Base-by-base conservation (phyloP, 352 stramenopile species). In the Phytophthora boehmeriae region DNA sequence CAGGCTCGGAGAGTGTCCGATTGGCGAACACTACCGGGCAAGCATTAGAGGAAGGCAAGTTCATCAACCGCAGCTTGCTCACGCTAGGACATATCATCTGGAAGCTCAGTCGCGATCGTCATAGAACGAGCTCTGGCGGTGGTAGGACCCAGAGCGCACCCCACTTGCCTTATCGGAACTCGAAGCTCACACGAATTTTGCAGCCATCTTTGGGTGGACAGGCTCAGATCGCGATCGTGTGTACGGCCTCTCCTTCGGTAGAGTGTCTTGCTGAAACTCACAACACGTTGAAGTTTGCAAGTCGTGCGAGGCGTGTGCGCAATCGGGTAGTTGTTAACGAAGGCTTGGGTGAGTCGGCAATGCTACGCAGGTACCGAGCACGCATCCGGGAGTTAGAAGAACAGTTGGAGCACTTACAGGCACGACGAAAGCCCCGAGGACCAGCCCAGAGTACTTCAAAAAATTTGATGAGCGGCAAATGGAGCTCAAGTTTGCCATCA, bases 121-220 rank as follows among this genome's bases (percentile, higher is more conserved):
- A 78, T 30, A 65, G 55, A 39, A 72, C 53, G 44, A 47, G 50
- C 38, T 20, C 58, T 8, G 45, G 61, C 32, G 48, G 60, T 25
- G 46, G 58, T 32, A 57, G 28, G 38, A 23, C 53, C 5, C 61
- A 56, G 16, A 68, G 46, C 41, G 65, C 48, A 11, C 70, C 41
- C 2, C 95, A 99, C 59, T 77, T 99, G 35, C 98, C 97, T 66
- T 99, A 98, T 70, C 92, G 97, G 52, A 98, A 99, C 78, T 98
- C 91, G 2, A 99, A 99, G 75, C 78, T 99, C 53, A 99, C 97
- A 38, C 86, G 97, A 16, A 97, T 99, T 63, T 68, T 99, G 2
- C 96, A 99, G 78, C 95, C 97, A 5, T 98, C 94, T 11, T 78
- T 99, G 11, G 93, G 89, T 19, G 97, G 97, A 8, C 98, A 99